Percentiles rank a stretch among this genome's conserved stretches.
These are phyloP conservation scores for Leptographium radiaticola DNA, from an alignment of 2,329 filamentous ascomycete genomes.

Conservation along the genomic window DNA sequence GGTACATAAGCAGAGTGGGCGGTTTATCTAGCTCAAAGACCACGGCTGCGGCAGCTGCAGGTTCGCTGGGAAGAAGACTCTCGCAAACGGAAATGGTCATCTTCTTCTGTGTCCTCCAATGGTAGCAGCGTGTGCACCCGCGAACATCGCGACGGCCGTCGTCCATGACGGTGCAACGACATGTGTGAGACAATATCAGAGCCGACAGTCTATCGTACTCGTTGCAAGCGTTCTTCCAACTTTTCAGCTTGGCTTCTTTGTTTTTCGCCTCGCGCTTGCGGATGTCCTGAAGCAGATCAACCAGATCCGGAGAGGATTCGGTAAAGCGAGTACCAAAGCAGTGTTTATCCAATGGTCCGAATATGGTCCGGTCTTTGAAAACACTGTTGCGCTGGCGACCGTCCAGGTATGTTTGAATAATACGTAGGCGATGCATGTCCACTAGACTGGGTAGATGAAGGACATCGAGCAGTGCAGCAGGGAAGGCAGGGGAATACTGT, in stretches of 20 bases:
- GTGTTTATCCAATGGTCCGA: slow-evolving; percentile 26
- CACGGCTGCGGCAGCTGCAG: slow-evolving; percentile 18
- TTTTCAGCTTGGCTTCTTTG: slow-evolving; percentile 16
- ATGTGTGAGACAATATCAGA: slow-evolving; percentile 18
- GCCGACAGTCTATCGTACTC: slow-evolving; percentile 20
- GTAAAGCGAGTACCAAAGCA: slow-evolving; percentile 36
- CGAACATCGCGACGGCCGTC: slow-evolving; percentile 13
- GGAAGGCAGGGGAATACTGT: slow-evolving; percentile 38
- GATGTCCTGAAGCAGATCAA: slow-evolving; percentile 14
- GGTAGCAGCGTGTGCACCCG: slow-evolving; percentile 23
- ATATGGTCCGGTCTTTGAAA: slow-evolving; percentile 25
- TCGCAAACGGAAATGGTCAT: slow-evolving; percentile 26
- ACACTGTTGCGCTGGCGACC: slow-evolving; percentile 18
- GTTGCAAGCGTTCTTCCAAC: slow-evolving; percentile 19
- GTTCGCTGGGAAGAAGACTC: slow-evolving; percentile 23
- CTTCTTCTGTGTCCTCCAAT: slow-evolving; percentile 15
- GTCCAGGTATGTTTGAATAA: slow-evolving; percentile 35
- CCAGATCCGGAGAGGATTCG: slow-evolving; percentile 17
- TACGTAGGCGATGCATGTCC: slow-evolving; percentile 37
- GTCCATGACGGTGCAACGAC: slow-evolving; percentile 17
- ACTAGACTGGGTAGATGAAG: slow-evolving; percentile 33
- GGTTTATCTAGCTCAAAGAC: slow-evolving; percentile 29
- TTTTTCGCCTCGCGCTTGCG: slow-evolving; percentile 9
- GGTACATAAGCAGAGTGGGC: slow-evolving; percentile 20
- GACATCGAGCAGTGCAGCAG: slow-evolving; percentile 34